Percentiles rank a stretch among this genome's conserved stretches.
Evolutionary conservation across 257 asterid genomes (phyloP).

Genomic region (Oldenlandia corymbosa): DNA sequence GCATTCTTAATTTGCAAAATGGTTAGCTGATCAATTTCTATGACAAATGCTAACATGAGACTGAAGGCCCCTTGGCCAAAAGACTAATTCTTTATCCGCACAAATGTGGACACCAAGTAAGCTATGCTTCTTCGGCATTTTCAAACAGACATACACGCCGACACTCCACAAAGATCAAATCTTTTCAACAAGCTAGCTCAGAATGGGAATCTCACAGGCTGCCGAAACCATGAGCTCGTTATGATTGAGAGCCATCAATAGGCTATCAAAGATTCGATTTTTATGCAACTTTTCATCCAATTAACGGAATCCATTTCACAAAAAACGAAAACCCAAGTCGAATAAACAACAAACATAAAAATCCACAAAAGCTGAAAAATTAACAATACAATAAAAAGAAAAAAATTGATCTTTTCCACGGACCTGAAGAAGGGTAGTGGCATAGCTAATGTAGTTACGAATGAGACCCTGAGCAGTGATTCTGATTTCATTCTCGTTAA

Average conservation of each 20-base stretch:
- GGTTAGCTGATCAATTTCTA: neutral
- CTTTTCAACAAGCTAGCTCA: neutral
- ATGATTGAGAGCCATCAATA: neutral
- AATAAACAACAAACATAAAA: no score
- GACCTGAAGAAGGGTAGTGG: slow-evolving; percentile 53
- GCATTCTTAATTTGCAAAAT: no score
- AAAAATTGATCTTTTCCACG: neutral
- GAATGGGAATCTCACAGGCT: neutral
- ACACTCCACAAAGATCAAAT: neutral
- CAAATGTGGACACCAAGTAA: neutral
- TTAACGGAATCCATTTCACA: slow-evolving; percentile 3
- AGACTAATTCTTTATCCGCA: neutral
- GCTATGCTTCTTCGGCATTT: neutral
- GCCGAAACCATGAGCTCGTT: neutral
- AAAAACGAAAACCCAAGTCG: neutral
- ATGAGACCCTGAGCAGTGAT: slow-evolving; percentile 56
- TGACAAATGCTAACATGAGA: neutral
- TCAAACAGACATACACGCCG: neutral
- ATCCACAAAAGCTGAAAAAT: neutral
- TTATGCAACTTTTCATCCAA: neutral
- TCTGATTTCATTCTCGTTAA: slow-evolving; percentile 56
- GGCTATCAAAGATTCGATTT: slow-evolving; percentile 4
- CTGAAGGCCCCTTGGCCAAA: neutral
- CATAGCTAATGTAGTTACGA: slow-evolving; percentile 52
- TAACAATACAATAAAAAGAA: neutral